Base-by-base conservation (phyloP, 495 filamentous ascomycete genomes). In the Penicillium desertorum region DNA sequence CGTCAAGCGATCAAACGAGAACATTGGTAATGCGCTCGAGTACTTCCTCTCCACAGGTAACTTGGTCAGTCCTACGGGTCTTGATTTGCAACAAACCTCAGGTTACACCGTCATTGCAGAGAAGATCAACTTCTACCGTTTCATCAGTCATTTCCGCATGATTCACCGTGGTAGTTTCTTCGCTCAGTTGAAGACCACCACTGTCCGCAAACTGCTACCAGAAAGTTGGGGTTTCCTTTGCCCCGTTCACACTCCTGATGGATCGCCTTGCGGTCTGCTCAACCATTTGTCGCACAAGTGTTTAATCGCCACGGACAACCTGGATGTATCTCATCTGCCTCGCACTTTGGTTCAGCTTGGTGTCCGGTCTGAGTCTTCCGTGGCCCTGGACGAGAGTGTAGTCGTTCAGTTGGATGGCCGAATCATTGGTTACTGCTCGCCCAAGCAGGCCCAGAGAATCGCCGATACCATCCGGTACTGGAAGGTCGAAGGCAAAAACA, bases 91-190 rank as follows among this genome's bases (percentile, higher is more conserved):
- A 61, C 94, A 98, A 68, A 83, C 86, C 1, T 95, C 94, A 27
- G 94, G 94, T 56, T 98, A 94, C 74, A 95, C 89, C 0, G 89
- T 98, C 37, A 93, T 97, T 54, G 94, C 94, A 4, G 94, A 98
- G 73, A 98, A 98, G 80, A 92, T 98, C 66, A 98, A 98, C 79
- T 98, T 98, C 77, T 87, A 95, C 65, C 89, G 94, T 62, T 98
- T 98, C 76, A 95, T 98, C 76, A 93, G 90, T 77, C 94, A 98
- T 70, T 98, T 98, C 80, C 91, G 94, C 49, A 97, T 96, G 91
- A 91, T 98, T 58, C 94, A 98, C 73, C 82, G 94, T 86, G 94
- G 94, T 75, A 94, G 90, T 72, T 98, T 98, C 83, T 98, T 98
- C 72, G 93, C 94, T 9, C 89, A 97, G 66, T 70, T 98, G 61